Conservation (phyloP, 139 green algal species). For the Picochlorum sp. region DNA sequence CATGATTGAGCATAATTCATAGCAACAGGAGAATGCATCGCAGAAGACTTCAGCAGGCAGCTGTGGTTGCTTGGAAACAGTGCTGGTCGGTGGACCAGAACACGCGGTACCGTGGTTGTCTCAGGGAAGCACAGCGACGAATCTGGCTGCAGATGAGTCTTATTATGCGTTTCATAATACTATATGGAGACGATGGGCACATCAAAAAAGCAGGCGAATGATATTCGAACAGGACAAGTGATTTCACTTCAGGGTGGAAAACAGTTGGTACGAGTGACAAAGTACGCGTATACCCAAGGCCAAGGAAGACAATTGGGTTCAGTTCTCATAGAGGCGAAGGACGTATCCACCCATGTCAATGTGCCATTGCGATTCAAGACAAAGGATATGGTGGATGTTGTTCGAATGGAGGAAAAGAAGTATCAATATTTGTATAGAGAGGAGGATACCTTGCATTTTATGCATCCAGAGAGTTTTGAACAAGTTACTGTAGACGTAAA, state of each 20-base stretch:
- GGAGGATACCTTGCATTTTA: conserved; percentile 25
- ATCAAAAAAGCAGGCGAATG: conserved; percentile 34
- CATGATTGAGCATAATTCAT: no score
- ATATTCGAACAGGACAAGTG: conserved; percentile 31
- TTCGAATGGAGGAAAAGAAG: conserved; percentile 23
- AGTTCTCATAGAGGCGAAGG: conserved; percentile 40
- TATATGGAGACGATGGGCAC: neutral
- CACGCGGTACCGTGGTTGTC: no score
- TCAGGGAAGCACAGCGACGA: no score
- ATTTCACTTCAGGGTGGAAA: conserved; percentile 18
- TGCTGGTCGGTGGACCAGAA: no score
- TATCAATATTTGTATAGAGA: conserved; percentile 37
- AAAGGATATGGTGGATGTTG: conserved; percentile 34
- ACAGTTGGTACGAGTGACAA: conserved; percentile 30
- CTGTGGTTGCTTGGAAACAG: no score
- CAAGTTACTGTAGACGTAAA: conserved; percentile 10
- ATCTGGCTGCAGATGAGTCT: no score
- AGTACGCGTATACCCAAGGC: conserved; percentile 22
- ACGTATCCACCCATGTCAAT: conserved; percentile 30
- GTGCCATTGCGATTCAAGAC: conserved; percentile 19
- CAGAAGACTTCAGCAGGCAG: no score
- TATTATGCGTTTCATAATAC: neutral
- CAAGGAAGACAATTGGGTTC: conserved; percentile 34
- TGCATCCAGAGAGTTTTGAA: conserved; percentile 35
- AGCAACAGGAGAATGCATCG: no score